These are phyloP conservation scores for Lachnellula occidentalis DNA, from an alignment of 2,329 filamentous ascomycete species.

Conservation along the genomic window DNA sequence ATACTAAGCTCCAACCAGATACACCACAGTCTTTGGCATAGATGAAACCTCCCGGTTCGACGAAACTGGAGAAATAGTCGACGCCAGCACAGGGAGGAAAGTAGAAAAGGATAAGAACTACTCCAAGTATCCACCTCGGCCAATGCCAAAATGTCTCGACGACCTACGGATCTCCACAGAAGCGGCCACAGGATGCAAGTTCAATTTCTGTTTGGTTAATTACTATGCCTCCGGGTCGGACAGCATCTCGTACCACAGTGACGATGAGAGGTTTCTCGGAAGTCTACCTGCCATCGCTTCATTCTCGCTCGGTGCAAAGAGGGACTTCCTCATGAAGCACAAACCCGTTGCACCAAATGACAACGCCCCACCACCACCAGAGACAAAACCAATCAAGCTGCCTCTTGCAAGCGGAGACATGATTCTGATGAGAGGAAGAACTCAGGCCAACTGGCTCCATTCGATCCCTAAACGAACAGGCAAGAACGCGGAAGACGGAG, in stretches of 20 bases:
- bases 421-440: conserved; percentile 70
- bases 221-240: conserved; percentile 76
- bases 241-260: conserved; percentile 74
- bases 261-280: conserved; percentile 74
- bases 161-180: conserved; percentile 58
- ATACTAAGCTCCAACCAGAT: conserved; percentile 48
- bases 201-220: conserved; percentile 78
- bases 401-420: conserved; percentile 65
- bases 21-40: conserved; percentile 52
- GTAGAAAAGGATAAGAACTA: conserved; percentile 49
- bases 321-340: conserved; percentile 77
- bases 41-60: conserved; percentile 60
- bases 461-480: conserved; percentile 70
- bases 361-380: conserved; percentile 21
- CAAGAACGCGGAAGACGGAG: conserved; percentile 55
- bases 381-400: conserved; percentile 43
- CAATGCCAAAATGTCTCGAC: conserved; percentile 66
- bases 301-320: conserved; percentile 63
- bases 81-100: conserved; percentile 37
- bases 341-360: conserved; percentile 49
- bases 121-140: conserved; percentile 54
- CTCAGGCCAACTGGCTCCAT: conserved; percentile 73
- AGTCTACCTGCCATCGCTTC: conserved; percentile 66
- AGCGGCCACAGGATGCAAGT: conserved; percentile 57
- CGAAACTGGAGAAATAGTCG: conserved; percentile 37